A percentile compares a stretch with the other conserved stretches of the same genome.
Conservation (phyloP, 352 stramenopile species). For the Pythium utonaiense region DNA sequence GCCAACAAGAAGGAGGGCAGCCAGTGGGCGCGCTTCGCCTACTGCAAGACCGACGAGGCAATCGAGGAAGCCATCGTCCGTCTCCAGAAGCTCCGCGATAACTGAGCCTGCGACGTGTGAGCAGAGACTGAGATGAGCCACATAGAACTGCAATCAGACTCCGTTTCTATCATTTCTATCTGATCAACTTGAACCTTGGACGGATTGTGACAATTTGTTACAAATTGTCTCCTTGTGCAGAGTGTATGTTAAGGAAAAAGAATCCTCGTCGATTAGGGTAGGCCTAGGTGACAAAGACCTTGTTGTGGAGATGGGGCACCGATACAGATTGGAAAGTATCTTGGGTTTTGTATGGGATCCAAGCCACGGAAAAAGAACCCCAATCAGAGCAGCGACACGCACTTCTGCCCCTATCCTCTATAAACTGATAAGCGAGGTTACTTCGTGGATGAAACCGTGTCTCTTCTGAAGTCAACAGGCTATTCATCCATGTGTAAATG, state of each 20-base stretch:
- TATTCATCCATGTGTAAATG: neutral
- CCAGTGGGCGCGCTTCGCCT: constrained; percentile 90
- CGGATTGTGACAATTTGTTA: neutral
- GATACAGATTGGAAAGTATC: neutral
- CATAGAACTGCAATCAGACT: neutral
- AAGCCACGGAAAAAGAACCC: constrained; percentile 5
- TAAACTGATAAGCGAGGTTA: neutral
- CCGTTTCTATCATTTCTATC: neutral
- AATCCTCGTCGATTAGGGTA: constrained; percentile 22
- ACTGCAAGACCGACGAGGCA: constrained; percentile 96
- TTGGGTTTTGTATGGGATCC: constrained; percentile 5
- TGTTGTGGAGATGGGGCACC: neutral
- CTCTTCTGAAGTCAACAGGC: too few species aligned
- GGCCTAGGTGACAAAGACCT: neutral
- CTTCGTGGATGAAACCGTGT: neutral
- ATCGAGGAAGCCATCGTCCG: constrained; percentile 83
- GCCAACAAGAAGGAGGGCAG: constrained; percentile 72
- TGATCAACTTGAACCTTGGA: neutral
- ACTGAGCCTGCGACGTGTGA: neutral
- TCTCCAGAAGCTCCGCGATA: constrained; percentile 21
- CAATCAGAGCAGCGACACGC: constrained; percentile 12
- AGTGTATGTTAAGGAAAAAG: constrained; percentile 15
- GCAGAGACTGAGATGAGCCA: neutral
- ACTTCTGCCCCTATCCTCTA: neutral
- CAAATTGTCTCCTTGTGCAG: neutral